Base-by-base conservation (phyloP, 164 flowering plant species). In the Cinnamomum micranthum region DNA sequence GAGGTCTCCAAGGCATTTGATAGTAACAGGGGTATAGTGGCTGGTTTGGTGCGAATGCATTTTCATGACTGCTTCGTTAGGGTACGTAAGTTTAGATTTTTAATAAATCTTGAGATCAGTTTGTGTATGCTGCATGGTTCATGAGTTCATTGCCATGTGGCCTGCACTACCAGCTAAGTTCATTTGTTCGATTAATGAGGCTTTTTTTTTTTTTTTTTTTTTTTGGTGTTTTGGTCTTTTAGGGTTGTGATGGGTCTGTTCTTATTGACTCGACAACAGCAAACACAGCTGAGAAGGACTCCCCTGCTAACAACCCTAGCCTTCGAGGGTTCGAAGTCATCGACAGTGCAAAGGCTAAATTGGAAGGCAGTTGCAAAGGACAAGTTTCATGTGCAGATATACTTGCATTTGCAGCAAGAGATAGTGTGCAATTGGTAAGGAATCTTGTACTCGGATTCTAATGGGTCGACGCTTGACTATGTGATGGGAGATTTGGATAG, bases 1-100 rank as follows among this genome's bases (percentile, higher is more conserved):
- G 77, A 51, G 4, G 73, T 75, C 10, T 25, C 73, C 14, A 70
- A 47, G 19, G 77, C 77, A 24, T 23, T 63, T 20, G 47, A 12
- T 33, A 50, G 22, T 6, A 50, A 71, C 51, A 23, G 58, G 3
- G 69, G 35, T 7, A 62, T 76, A 28, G 69, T 70, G n/a, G 70
- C 74, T 31, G 77, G 74, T 14, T 62, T 76, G 35, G 55, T 65
- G 31, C 59, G 78, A 14, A 51, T 76, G 71, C 74, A 71, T 71
- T 71, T 71, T 73, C 77, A 70, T 62, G 77, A 75, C 27, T 75
- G 73, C 77, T 75, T 75, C 59, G 77, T 75, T 13, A 69, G 77
- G 69, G 77, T 75, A 70, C 11, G 71, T 14, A 9, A 7, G 12
- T 4, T 4, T 55, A 19, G 60, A 3, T 55, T 20, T 14, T 55